These are phyloP conservation scores for Takakia lepidozioides DNA, from an alignment of 225 moss, liverwort and hornwort genomes.

Conservation along the genomic window DNA sequence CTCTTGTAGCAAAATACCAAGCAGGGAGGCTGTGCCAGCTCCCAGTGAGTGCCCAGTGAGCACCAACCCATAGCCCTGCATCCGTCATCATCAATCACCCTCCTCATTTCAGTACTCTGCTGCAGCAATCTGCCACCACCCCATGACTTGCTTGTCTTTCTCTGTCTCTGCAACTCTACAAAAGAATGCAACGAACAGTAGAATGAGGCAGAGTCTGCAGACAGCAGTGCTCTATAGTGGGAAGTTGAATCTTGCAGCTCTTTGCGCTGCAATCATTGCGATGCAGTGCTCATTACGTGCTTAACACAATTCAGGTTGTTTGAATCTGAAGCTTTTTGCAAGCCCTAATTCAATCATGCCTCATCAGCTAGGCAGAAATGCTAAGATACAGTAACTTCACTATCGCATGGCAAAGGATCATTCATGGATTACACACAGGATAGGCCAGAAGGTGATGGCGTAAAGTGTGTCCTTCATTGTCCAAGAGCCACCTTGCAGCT, in stretches of 20 bases:
- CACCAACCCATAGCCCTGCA: conserved; percentile 67
- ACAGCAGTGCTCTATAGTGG: neutral
- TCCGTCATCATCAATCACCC: conserved; percentile 4
- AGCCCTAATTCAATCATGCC: conserved; percentile 22
- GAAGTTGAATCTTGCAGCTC: too few relatives aligned
- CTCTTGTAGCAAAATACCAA: conserved; percentile 49
- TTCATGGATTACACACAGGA: conserved; percentile 17
- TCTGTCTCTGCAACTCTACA: neutral
- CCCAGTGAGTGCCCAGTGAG: conserved; percentile 87
- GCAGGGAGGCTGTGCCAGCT: conserved; percentile 59
- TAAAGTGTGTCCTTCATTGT: conserved; percentile 33
- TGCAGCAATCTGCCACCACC: too few relatives aligned
- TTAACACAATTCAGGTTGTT: too few relatives aligned
- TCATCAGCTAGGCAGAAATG: neutral
- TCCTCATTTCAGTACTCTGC: too few relatives aligned
- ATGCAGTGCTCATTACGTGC: too few relatives aligned
- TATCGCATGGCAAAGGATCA: too few relatives aligned
- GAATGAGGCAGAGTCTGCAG: neutral
- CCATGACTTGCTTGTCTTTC: neutral
- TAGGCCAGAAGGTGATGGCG: conserved; percentile 36
- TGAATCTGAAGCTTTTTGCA: too few relatives aligned
- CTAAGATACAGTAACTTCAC: too few relatives aligned
- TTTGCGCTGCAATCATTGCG: too few relatives aligned
- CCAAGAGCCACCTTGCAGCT: conserved; percentile 68
- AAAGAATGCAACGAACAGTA: neutral